Evolutionary conservation across 192 early-diverging fungal species (phyloP).

Genomic region (Gaertneriomyces semiglobifer): DNA sequence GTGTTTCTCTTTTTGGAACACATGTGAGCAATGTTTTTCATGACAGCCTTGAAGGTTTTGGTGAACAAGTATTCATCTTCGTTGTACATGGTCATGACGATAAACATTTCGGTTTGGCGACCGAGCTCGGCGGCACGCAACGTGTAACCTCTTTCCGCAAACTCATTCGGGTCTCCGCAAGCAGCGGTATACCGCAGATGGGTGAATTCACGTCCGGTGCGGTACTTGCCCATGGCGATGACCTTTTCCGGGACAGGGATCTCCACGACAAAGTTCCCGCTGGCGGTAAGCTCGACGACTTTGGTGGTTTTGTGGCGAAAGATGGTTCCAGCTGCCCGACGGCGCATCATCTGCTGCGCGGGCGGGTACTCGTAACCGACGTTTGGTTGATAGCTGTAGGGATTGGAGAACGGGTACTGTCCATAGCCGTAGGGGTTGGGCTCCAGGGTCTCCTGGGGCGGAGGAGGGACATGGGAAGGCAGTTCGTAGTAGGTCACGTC

Average conservation of each 20-base stretch:
- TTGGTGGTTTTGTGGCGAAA: conserved; percentile 50
- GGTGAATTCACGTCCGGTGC: conserved; percentile 39
- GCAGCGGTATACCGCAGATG: conserved; percentile 67
- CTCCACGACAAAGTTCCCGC: conserved; percentile 47
- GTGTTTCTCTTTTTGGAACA: conserved; percentile 64
- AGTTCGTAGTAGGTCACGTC: no score
- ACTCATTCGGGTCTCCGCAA: conserved; percentile 81
- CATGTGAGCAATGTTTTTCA: conserved; percentile 85
- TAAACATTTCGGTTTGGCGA: conserved; percentile 80
- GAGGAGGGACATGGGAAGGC: no score
- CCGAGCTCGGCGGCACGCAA: conserved; percentile 57
- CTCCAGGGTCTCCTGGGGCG: background rate
- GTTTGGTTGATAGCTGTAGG: conserved; percentile 21
- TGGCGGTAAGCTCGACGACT: conserved; percentile 42
- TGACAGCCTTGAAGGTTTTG: conserved; percentile 78
- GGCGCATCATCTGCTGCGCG: conserved; percentile 4
- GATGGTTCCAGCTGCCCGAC: conserved; percentile 18
- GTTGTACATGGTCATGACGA: conserved; percentile 82
- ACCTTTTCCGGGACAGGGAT: conserved; percentile 49
- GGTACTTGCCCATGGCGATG: conserved; percentile 26
- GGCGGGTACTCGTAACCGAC: conserved; percentile 17
- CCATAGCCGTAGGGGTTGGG: conserved; percentile 2
- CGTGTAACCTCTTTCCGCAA: conserved; percentile 54
- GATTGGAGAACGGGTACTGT: conserved; percentile 8
- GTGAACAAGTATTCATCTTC: conserved; percentile 86